Evolutionary conservation across 2,329 filamentous ascomycete species (phyloP).

Genomic region (Diplodia sapinea): DNA sequence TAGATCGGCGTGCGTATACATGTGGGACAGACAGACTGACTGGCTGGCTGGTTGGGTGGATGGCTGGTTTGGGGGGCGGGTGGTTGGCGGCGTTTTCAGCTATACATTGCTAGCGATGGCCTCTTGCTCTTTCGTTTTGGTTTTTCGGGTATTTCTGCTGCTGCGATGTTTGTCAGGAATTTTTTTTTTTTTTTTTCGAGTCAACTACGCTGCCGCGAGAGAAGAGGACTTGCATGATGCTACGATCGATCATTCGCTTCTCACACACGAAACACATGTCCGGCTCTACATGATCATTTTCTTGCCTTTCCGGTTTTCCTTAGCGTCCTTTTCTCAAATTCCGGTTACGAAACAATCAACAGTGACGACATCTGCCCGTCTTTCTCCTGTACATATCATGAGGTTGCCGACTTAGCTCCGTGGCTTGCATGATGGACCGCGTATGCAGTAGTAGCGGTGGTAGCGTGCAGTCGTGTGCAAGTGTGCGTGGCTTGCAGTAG

Average conservation of each 20-base stretch:
- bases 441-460: too few relatives aligned
- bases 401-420: not conserved
- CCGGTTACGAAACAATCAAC: not conserved
- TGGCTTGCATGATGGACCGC: not conserved
- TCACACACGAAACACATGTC: not conserved
- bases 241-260: not conserved
- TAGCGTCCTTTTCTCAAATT: too few relatives aligned
- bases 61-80: not conserved
- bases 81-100: not conserved
- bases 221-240: not conserved
- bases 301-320: not conserved
- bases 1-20: not conserved
- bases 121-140: not conserved
- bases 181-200: too few relatives aligned
- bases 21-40: not conserved
- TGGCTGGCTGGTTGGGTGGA: not conserved
- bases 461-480: not conserved
- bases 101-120: not conserved
- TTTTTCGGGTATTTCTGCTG: not conserved
- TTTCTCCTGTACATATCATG: too few relatives aligned
- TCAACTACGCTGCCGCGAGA: too few relatives aligned
- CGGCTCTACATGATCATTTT: not conserved
- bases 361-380: not conserved
- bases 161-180: not conserved
- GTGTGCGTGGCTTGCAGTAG: slow-evolving; percentile 2